Percentiles rank a stretch among this genome's conserved stretches.
These are phyloP conservation scores for Ceratocystis colombiana DNA, from an alignment of 2,329 filamentous ascomycete species.

Conservation along the genomic window DNA sequence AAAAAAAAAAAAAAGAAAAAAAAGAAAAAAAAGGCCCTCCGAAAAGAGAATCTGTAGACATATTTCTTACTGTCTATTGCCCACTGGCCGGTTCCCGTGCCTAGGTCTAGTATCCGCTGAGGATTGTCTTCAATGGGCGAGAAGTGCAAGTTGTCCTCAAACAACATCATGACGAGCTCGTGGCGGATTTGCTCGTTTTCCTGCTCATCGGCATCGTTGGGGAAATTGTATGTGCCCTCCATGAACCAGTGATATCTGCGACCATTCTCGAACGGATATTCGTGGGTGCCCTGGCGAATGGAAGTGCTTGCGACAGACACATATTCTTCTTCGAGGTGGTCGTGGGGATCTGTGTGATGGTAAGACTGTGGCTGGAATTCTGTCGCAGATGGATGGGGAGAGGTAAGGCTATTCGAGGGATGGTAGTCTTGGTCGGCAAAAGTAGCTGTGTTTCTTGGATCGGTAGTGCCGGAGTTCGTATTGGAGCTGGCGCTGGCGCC, in stretches of 20 bases:
- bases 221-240: slow-evolving; percentile 44
- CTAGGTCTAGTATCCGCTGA: slow-evolving; percentile 46
- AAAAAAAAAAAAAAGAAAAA: neutral
- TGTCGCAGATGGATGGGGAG: neutral
- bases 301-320: slow-evolving; percentile 20
- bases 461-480: neutral
- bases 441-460: neutral
- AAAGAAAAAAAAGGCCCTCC: neutral
- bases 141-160: slow-evolving; percentile 42
- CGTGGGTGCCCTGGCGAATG: slow-evolving; percentile 21
- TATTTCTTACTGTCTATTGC: slow-evolving; percentile 42
- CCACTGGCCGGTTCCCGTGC: slow-evolving; percentile 51
- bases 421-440: neutral
- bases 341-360: slow-evolving; percentile 1
- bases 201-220: slow-evolving; percentile 51
- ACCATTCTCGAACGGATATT: slow-evolving; percentile 25
- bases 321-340: slow-evolving; percentile 15
- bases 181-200: slow-evolving; percentile 50
- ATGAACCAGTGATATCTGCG: slow-evolving; percentile 37
- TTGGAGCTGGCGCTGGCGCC: neutral
- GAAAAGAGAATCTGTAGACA: neutral
- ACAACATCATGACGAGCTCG: slow-evolving; percentile 41
- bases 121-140: slow-evolving; percentile 41
- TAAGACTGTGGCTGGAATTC: neutral
- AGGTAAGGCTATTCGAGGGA: neutral